Percentiles rank a stretch among this genome's conserved stretches.
phyloP scores from a whole-genome alignment of 345 rosid species.

The Isatis tinctoria region DNA sequence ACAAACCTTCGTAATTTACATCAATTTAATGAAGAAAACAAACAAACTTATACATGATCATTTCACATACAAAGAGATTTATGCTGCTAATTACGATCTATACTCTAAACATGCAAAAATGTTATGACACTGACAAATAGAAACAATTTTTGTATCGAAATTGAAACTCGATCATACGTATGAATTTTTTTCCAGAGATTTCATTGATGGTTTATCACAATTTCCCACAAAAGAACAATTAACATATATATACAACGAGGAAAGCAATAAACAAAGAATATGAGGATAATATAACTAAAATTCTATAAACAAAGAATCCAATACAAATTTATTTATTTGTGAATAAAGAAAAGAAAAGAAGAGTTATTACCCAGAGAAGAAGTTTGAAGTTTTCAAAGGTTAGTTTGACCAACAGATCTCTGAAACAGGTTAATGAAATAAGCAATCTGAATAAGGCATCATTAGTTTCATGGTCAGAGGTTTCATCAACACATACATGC shows the following conservation, averaged over 20 bases:
- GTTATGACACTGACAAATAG: not conserved
- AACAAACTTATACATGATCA: not conserved
- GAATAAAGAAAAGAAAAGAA: not conserved
- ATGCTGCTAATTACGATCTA: not conserved
- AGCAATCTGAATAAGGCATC: not conserved
- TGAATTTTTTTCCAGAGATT: not conserved
- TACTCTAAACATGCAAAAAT: not conserved
- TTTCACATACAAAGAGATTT: not conserved
- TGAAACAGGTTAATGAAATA: not conserved
- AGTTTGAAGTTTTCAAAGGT: slow-evolving; percentile 3
- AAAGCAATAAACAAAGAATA: not conserved
- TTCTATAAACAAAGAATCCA: not conserved
- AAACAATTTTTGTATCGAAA: not conserved
- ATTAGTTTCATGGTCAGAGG: not conserved
- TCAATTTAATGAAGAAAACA: not conserved
- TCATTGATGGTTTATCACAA: not conserved
- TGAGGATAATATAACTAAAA: not conserved
- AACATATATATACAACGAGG: not conserved
- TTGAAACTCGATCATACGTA: not conserved
- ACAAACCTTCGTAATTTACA: not conserved
- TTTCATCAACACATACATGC: not conserved
- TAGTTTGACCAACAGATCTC: slow-evolving; percentile 17
- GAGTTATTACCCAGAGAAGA: not conserved
- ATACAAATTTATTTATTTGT: not conserved
- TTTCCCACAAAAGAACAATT: not conserved